Conservation (phyloP, 306 rosid species). For the Vigna radiata region DNA sequence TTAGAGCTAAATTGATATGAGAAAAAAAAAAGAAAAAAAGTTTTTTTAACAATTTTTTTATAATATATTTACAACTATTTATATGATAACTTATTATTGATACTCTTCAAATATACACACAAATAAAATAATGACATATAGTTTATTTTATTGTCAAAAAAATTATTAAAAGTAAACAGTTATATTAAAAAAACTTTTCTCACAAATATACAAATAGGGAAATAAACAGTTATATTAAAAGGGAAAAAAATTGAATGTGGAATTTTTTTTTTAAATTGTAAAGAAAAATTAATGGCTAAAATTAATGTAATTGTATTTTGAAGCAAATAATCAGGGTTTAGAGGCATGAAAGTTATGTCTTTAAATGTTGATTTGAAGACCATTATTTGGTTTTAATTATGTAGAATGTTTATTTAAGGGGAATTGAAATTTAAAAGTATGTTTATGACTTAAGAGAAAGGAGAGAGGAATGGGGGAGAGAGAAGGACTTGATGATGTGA, state of each 20-base stretch:
- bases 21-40: not conserved
- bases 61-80: no score
- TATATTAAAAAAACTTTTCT: not conserved
- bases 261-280: not conserved
- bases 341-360: not conserved
- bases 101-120: no score
- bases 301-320: not conserved
- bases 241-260: not conserved
- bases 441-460: constrained; percentile 13
- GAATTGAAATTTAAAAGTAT: not conserved
- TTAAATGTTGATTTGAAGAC: not conserved
- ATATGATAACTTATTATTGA: no score
- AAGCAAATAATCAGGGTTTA: not conserved
- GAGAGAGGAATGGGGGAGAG: constrained; percentile 33
- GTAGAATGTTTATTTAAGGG: not conserved
- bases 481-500: constrained; percentile 48
- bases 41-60: no score
- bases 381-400: not conserved
- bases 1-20: not conserved
- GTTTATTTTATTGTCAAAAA: no score
- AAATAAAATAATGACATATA: no score
- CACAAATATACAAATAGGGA: not conserved
- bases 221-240: not conserved
- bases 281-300: not conserved
- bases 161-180: not conserved